Evolutionary conservation across 441 rosid genomes (phyloP).

Genomic region (Erodium moschatum): DNA sequence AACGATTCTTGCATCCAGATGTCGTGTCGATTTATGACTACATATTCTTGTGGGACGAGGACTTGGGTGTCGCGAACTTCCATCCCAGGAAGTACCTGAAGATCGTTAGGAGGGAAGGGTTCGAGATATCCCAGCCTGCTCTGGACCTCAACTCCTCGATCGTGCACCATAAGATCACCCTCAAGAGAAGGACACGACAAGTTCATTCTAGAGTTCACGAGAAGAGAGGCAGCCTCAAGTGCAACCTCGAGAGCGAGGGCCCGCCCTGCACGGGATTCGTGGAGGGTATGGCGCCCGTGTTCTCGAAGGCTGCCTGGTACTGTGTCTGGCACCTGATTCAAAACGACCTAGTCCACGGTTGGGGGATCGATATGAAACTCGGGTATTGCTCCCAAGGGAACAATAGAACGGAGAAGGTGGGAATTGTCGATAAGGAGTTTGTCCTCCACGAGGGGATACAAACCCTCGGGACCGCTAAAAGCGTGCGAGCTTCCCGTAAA

Average conservation of each 20-base stretch:
- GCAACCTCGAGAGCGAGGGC: conserved; percentile 62
- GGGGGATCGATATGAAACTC: conserved; percentile 97
- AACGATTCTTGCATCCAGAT: conserved; percentile 90
- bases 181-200: conserved; percentile 51
- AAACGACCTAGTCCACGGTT: conserved; percentile 93
- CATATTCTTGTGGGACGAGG: conserved; percentile 93
- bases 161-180: conserved; percentile 84
- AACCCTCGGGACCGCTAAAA: conserved; percentile 40
- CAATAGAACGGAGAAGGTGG: conserved; percentile 77
- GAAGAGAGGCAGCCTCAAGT: conserved; percentile 56
- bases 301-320: conserved; percentile 89
- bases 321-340: conserved; percentile 98
- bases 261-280: conserved; percentile 95
- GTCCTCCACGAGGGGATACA: conserved; percentile 78
- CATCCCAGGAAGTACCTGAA: conserved; percentile 69
- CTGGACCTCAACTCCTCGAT: conserved; percentile 74
- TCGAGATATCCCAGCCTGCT: conserved; percentile 98
- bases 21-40: conserved; percentile 72
- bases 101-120: conserved; percentile 63
- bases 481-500: not conserved
- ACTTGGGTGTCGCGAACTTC: conserved; percentile 72
- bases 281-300: conserved; percentile 98
- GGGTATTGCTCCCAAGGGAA: conserved; percentile 89
- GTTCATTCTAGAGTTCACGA: conserved; percentile 85
- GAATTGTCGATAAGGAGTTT: conserved; percentile 75